Evolutionary conservation across 2,329 filamentous ascomycete species (phyloP), one percentile per base, ranked within the genome.

Genomic region (Colletotrichum sojae): DNA sequence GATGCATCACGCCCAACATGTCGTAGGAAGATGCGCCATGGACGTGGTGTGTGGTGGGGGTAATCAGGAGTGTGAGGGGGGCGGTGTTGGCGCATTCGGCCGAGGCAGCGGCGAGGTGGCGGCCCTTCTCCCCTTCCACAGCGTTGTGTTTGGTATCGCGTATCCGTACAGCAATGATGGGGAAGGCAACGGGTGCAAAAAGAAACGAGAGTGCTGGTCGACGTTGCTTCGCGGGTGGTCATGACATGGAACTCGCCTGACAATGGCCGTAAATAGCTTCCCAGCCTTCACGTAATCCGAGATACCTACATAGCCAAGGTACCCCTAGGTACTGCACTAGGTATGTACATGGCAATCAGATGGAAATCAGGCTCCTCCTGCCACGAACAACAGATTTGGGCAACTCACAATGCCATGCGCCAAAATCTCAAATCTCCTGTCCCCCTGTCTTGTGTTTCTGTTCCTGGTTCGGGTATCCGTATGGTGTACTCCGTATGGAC

Each of bases 181-280:
- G 49, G 36, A 69, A 56, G 66, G 66, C 52, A 55, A 56, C 40
- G 49, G 31, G 40, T n/a, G n/a, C 9, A 55, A 69, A 66, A 69
- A 65, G 61, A 65, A 68, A 69, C 8, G n/a, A 40, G 2, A 49
- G 36, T 27, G 55, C 39, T 13, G 10, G 54, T 45, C 53, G 27
- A 59, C n/a, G 22, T 55, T n/a, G 54, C 27, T 48, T 49, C 54
- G 54, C 22, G 40, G 51, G 22, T 31, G 20, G 39, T 54, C 31
- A 66, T 69, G 66, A 69, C 66, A 69, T 65, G 54, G 54, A 65
- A 60, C 27, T 69, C 61, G 61, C 59, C 54, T 59, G 62, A 69
- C 61, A 56, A 39, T 59, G 40, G 60, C 45, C 20, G 53, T 58
- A 48, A 39, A 53, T 20, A 53, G 27, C 40, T 20, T 48, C 48